Evolutionary conservation across 2,329 filamentous ascomycete genomes (phyloP).

Genomic region (Alternaria postmessia): DNA sequence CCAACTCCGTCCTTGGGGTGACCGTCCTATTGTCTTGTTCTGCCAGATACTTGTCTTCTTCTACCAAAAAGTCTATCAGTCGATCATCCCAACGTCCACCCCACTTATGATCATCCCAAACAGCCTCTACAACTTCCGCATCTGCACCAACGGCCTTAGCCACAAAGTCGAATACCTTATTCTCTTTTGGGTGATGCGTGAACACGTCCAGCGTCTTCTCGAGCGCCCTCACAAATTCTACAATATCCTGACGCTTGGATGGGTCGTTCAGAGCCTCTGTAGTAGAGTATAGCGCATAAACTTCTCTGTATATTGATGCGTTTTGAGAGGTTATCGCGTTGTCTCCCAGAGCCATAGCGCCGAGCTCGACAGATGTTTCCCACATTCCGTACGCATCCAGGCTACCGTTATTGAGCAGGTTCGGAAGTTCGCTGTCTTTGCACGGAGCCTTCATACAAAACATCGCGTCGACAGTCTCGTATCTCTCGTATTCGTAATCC

Average conservation of each 20-base stretch:
- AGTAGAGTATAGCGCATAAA: conserved; percentile 11
- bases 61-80: conserved; percentile 31
- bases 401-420: too few relatives aligned
- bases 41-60: conserved; percentile 37
- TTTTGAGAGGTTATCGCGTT: too few relatives aligned
- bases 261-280: conserved; percentile 32
- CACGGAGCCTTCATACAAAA: too few relatives aligned
- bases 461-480: too few relatives aligned
- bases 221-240: conserved; percentile 35
- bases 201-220: conserved; percentile 33
- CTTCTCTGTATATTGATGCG: too few relatives aligned
- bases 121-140: conserved; percentile 29
- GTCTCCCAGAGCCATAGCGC: too few relatives aligned
- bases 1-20: conserved; percentile 23
- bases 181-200: conserved; percentile 19
- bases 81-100: conserved; percentile 25
- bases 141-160: conserved; percentile 26
- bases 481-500: too few relatives aligned
- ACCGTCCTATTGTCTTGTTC: conserved; percentile 23
- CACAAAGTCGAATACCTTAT: conserved; percentile 24
- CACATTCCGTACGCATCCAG: too few relatives aligned
- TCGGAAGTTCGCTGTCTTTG: too few relatives aligned
- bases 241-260: conserved; percentile 31
- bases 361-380: too few relatives aligned
- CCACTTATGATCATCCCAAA: conserved; percentile 38